phyloP scores from a whole-genome alignment of 2,329 filamentous ascomycete genomes.

The Alternaria sp. region DNA sequence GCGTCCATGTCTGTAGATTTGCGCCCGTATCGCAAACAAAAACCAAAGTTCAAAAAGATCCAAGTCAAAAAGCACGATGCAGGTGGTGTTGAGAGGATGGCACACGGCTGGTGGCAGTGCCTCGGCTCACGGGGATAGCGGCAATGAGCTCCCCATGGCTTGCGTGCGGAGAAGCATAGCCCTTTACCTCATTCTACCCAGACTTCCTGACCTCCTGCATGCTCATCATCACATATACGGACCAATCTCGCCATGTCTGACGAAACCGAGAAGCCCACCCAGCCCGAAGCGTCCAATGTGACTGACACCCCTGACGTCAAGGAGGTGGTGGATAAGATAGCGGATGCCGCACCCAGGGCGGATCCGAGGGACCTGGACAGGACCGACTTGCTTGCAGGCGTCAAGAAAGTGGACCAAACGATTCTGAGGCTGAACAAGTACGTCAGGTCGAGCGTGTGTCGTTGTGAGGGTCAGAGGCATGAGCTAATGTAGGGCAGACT shows the following conservation, averaged over 20 bases:
- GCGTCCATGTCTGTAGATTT: neutral
- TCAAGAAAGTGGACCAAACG: conserved; percentile 47
- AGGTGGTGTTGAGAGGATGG: neutral
- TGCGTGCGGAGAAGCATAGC: conserved; percentile 23
- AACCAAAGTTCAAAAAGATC: neutral
- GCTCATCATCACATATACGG: conserved; percentile 4
- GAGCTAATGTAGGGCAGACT: conserved; percentile 40
- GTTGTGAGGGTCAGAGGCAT: neutral
- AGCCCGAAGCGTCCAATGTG: conserved; percentile 43
- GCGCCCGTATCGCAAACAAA: neutral
- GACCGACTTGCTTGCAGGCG: conserved; percentile 33
- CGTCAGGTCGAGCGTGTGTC: neutral
- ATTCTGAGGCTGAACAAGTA: conserved; percentile 56
- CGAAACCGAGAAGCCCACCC: conserved; percentile 36
- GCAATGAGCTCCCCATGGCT: neutral
- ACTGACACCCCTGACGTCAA: conserved; percentile 26
- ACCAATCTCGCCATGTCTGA: conserved; percentile 38
- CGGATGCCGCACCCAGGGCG: conserved; percentile 21
- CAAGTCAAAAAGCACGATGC: neutral
- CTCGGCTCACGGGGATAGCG: conserved; percentile 23
- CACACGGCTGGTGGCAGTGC: neutral
- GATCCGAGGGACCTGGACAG: conserved; percentile 20
- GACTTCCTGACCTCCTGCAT: conserved; percentile 17
- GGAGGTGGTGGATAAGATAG: conserved; percentile 33
- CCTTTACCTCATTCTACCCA: conserved; percentile 19